Base-by-base conservation (phyloP, 2,329 filamentous ascomycete species). In the Hyphodiscus sp. region DNA sequence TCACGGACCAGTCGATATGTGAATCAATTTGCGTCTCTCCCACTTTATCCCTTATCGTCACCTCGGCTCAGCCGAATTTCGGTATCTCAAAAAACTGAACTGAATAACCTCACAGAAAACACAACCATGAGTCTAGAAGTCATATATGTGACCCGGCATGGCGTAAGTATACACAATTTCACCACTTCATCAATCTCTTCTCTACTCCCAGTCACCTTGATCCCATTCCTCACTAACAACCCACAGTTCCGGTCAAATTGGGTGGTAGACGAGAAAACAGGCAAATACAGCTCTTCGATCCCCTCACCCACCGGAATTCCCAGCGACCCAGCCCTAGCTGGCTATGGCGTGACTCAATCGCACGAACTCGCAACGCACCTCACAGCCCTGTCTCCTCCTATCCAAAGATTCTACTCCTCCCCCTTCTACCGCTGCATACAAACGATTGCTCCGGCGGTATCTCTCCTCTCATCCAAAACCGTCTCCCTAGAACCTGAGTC, bases 361-460 rank as follows among this genome's bases (percentile, higher is more conserved):
- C 77, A 81, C 56, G 85, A 97, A 71, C 79, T 97, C 46, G 91
- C 78, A 2, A 73, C 70, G 8, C 79, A 88, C 65, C 76, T 95
- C 47, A 67, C 76, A 54, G 75, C 73, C 0, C 67, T 88, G 45
- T 71, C 82, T 18, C 87, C 87, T 33, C 80, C 85, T 1, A 79
- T 92, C 55, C 85, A 90, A 50, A 77, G 78, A 46, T 79, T 97
- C 61, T 97, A 96, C 73, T 87, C 83, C 30, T 91, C 86, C 56
- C 87, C 89, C 0, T 95, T 90, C 72, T 95, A 94, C 70, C 82
- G 91, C 59, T 96, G 91, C 67, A 74, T 95, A 43, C 87, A 95
- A 72, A 95, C 91, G 1, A 82, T 95, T 50, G 75, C 79, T 47
- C 90, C 91, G 0, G 85, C 85, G 61, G 74, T 85, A 47, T 69